Conservation (phyloP, 1,284 basidiomycete species). For the Pseudozyma hubeiensis region DNA sequence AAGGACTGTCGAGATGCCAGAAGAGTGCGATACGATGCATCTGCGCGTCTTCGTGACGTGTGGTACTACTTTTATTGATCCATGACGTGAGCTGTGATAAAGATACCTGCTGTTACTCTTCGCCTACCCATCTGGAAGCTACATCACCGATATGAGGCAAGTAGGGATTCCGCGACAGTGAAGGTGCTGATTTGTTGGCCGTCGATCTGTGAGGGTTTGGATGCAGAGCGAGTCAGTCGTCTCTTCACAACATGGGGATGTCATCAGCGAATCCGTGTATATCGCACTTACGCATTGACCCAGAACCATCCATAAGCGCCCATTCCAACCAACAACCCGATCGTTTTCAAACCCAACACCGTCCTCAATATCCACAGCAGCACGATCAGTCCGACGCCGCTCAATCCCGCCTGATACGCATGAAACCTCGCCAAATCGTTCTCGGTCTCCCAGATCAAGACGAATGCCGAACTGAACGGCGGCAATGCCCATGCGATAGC, state of each 20-base stretch:
- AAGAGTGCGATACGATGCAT: neutral
- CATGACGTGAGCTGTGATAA: neutral
- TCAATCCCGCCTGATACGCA: constrained; percentile 60
- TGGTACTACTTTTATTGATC: neutral
- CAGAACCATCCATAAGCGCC: constrained; percentile 60
- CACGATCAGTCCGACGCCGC: constrained; percentile 47
- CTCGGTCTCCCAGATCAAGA: constrained; percentile 61
- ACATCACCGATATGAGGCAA: constrained; percentile 51
- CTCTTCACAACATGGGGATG: no score
- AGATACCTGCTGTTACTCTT: constrained; percentile 18
- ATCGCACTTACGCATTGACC: constrained; percentile 60
- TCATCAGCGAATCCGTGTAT: no score
- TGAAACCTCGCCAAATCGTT: constrained; percentile 62
- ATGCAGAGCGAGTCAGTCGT: no score
- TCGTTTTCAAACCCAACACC: constrained; percentile 55
- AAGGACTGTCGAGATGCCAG: neutral
- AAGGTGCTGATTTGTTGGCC: constrained; percentile 49
- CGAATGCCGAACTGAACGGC: constrained; percentile 54
- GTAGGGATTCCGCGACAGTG: constrained; percentile 50
- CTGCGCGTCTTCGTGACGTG: neutral
- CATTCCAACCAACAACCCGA: constrained; percentile 59
- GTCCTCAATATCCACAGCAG: constrained; percentile 52
- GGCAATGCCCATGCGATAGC: constrained; percentile 57
- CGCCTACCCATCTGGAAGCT: constrained; percentile 55
- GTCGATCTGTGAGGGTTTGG: constrained; percentile 35